Percentiles rank a stretch among this genome's conserved stretches.
Evolutionary conservation across 345 rosid species (phyloP).

Genomic region (Murraya paniculata): DNA sequence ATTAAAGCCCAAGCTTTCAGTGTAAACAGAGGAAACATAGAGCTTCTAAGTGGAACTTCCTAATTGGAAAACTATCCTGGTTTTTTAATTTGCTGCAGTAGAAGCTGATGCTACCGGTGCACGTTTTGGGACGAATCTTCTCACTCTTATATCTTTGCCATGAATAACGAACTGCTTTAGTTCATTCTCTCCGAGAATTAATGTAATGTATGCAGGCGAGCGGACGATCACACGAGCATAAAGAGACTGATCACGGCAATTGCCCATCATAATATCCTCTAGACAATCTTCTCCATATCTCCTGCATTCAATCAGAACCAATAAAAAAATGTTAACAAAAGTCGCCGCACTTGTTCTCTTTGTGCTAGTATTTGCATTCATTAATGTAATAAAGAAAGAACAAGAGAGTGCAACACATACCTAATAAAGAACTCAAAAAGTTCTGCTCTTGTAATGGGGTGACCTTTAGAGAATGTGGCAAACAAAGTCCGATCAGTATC

Average conservation of each 20-base stretch:
- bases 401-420: background rate
- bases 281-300: slow-evolving; percentile 13
- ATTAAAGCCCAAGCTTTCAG: background rate
- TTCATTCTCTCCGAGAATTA: slow-evolving; percentile 14
- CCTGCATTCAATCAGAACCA: slow-evolving; percentile 5
- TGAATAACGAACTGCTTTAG: slow-evolving; percentile 3
- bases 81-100: background rate
- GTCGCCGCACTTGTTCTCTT: too few species aligned
- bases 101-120: background rate
- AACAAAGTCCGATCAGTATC: slow-evolving; percentile 19
- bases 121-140: background rate
- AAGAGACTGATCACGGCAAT: background rate
- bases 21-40: background rate
- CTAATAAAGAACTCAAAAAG: slow-evolving; percentile 20
- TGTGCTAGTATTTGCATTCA: background rate
- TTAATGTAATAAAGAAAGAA: too few species aligned
- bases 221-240: slow-evolving; percentile 20
- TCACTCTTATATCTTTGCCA: slow-evolving; percentile 22
- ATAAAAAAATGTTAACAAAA: too few species aligned
- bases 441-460: slow-evolving; percentile 17
- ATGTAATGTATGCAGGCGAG: background rate
- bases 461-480: slow-evolving; percentile 31
- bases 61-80: background rate
- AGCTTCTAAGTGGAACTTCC: background rate
- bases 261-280: slow-evolving; percentile 15